Conservation (phyloP, 2,329 filamentous ascomycete species). For the Blastomyces silverae region DNA sequence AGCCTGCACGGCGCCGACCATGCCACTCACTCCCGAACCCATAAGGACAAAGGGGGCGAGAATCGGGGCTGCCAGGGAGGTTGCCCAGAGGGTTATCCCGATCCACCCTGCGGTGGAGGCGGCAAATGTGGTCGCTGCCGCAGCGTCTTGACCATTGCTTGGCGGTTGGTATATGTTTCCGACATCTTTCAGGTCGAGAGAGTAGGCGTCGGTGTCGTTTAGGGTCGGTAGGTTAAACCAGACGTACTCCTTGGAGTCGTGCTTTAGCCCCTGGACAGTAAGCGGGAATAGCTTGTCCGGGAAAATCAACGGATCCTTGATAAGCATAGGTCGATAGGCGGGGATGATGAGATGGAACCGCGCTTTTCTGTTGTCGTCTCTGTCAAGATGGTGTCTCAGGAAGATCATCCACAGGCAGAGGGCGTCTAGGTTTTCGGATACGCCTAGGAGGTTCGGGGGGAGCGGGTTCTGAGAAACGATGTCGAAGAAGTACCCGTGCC, state of each 20-base stretch:
- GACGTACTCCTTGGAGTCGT: conserved; percentile 6
- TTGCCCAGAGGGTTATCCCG: not conserved
- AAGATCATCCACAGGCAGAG: conserved; percentile 8
- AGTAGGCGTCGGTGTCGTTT: not conserved
- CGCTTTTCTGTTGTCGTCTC: not conserved
- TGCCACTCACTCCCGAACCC: not conserved
- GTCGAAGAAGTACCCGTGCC: conserved; percentile 5
- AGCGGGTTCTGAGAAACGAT: conserved; percentile 4
- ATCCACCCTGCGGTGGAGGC: conserved; percentile 1
- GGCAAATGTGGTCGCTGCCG: not conserved
- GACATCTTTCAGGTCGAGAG: conserved; percentile 1
- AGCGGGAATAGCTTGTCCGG: conserved; percentile 4
- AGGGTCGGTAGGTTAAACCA: conserved; percentile 2
- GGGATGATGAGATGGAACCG: conserved; percentile 6
- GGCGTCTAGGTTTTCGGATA: not conserved
- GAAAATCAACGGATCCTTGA: conserved; percentile 4
- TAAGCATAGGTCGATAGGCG: conserved; percentile 4
- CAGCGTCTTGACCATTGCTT: not conserved
- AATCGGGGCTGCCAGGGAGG: not conserved
- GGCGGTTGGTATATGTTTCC: not conserved
- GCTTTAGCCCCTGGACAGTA: not conserved
- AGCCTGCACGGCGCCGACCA: not conserved
- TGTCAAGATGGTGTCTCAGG: not conserved
- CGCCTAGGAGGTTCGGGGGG: not conserved
- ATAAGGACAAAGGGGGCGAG: not conserved